Conservation (phyloP, 495 filamentous ascomycete species). For the Physcia stellaris region DNA sequence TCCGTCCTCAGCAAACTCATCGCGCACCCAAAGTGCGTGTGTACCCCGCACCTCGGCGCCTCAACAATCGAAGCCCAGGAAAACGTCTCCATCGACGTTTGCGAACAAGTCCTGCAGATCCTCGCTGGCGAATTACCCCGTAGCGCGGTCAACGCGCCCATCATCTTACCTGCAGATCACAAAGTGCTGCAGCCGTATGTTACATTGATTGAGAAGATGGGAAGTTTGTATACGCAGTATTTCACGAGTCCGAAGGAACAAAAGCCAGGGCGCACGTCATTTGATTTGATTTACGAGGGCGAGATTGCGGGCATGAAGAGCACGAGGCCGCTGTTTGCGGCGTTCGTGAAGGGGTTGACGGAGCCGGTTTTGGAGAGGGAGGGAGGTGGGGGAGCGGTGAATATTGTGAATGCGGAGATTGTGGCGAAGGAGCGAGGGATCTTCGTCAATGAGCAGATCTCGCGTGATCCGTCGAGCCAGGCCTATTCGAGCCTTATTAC, state of each 20-base stretch:
- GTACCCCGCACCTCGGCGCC: conserved; percentile 60
- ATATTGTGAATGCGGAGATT: conserved; percentile 60
- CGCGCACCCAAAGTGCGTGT: conserved; percentile 48
- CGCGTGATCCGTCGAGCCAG: conserved; percentile 32
- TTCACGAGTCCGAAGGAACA: conserved; percentile 24
- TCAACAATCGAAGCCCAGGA: conserved; percentile 67
- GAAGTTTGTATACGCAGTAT: conserved; percentile 55
- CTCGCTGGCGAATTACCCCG: conserved; percentile 51
- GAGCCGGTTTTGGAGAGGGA: conserved; percentile 41
- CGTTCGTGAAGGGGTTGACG: conserved; percentile 53
- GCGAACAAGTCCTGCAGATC: conserved; percentile 56
- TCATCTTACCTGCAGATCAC: conserved; percentile 62
- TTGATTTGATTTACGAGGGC: conserved; percentile 58
- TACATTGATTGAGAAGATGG: conserved; percentile 52
- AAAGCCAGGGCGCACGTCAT: conserved; percentile 38
- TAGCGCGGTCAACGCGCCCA: conserved; percentile 56
- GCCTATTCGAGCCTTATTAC: conserved; percentile 51
- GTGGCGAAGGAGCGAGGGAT: conserved; percentile 57
- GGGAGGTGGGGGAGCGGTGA: conserved; percentile 51
- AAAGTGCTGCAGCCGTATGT: conserved; percentile 57
- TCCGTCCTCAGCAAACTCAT: conserved; percentile 40
- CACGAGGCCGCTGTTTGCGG: conserved; percentile 56
- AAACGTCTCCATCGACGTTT: conserved; percentile 61
- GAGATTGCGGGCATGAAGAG: conserved; percentile 46
- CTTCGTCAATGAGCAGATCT: conserved; percentile 49